phyloP scores from a whole-genome alignment of 805 yeast genomes.

The Diddensiella caesifluorescens region DNA sequence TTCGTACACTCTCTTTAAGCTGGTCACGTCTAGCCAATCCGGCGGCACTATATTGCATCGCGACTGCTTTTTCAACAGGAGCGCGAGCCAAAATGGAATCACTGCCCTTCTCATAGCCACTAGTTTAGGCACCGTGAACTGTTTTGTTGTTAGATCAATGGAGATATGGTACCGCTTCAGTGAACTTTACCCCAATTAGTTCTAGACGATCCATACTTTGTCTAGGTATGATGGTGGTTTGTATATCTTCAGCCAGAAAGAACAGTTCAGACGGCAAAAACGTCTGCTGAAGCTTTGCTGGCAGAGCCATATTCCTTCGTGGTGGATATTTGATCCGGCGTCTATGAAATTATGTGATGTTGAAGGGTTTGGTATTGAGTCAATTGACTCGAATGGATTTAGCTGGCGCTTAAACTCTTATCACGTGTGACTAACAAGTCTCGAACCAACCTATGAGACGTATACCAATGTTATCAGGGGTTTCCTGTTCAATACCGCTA shows the following conservation, averaged over 20 bases:
- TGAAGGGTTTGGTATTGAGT: too few relatives aligned
- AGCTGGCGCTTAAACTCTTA: too few relatives aligned
- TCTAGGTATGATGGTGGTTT: slow-evolving; percentile 70
- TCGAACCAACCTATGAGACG: too few relatives aligned
- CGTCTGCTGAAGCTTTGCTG: slow-evolving; percentile 46
- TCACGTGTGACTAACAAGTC: too few relatives aligned
- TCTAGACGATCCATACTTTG: slow-evolving; percentile 60
- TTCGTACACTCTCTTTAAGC: slow-evolving; percentile 53
- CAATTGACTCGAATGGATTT: too few relatives aligned
- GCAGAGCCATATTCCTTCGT: slow-evolving; percentile 67
- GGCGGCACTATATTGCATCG: slow-evolving; percentile 86
- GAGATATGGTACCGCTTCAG: slow-evolving; percentile 20
- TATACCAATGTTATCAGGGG: too few relatives aligned
- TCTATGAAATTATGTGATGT: too few relatives aligned
- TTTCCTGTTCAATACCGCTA: too few relatives aligned
- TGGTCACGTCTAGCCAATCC: slow-evolving; percentile 61
- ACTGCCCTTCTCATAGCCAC: slow-evolving; percentile 61
- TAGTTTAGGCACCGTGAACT: slow-evolving; percentile 41
- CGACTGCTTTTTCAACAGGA: slow-evolving; percentile 74
- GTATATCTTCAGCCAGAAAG: slow-evolving; percentile 79
- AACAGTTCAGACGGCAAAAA: slow-evolving; percentile 74
- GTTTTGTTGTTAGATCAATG: not conserved
- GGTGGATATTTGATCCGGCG: too few relatives aligned
- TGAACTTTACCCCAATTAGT: slow-evolving; percentile 50
- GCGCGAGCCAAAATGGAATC: slow-evolving; percentile 85